A percentile compares a stretch with the other conserved stretches of the same genome.
These are phyloP conservation scores for Immersiporthe knoxdaviesiana DNA, from an alignment of 2,329 filamentous ascomycete genomes.

Conservation along the genomic window DNA sequence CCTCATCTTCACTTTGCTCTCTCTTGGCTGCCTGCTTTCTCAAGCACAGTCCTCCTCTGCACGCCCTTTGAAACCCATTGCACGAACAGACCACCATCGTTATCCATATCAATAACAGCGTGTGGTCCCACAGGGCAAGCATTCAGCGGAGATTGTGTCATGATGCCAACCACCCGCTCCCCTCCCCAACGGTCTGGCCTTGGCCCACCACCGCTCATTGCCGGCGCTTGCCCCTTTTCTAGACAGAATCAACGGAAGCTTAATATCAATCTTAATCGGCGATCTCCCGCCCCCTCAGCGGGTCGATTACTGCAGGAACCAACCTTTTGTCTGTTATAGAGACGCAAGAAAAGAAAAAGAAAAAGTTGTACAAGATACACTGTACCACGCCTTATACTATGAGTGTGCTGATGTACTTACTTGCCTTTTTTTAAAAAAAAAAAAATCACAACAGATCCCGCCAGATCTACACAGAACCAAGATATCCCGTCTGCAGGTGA, in stretches of 20 bases:
- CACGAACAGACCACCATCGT: neutral
- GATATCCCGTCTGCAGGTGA: neutral
- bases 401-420: neutral
- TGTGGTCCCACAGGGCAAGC: neutral
- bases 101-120: neutral
- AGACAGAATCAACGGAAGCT: neutral
- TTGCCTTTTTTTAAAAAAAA: too few species aligned
- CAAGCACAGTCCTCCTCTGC: neutral
- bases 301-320: neutral
- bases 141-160: conserved; percentile 3
- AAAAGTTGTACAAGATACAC: too few species aligned
- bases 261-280: conserved; percentile 2
- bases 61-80: neutral
- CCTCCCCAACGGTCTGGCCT: neutral
- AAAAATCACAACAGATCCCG: neutral
- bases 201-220: conserved; percentile 4
- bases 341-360: neutral
- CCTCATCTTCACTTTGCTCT: neutral
- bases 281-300: neutral
- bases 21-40: neutral
- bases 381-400: neutral
- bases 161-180: neutral
- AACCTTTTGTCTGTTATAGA: neutral
- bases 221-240: conserved; percentile 11
- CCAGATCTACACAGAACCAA: neutral